Conservation (phyloP, 2,329 filamentous ascomycete species). For the Calonectria multiphialidica region DNA sequence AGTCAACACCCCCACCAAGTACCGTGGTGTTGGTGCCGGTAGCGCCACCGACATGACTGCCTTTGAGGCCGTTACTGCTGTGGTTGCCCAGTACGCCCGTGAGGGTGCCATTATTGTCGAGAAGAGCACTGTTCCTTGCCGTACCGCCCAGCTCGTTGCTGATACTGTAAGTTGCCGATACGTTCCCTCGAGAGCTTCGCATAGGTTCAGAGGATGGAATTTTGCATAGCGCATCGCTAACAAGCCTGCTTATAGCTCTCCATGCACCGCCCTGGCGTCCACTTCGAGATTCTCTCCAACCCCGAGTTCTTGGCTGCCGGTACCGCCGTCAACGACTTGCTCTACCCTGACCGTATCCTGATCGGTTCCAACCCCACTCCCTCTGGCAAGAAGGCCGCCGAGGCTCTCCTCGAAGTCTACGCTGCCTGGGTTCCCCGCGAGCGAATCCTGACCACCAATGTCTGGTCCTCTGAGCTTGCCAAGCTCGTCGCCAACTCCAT, state of each 20-base stretch:
- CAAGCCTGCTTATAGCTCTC: slow-evolving; percentile 57
- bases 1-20: slow-evolving; percentile 86
- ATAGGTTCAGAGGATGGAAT: neutral
- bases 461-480: slow-evolving; percentile 82
- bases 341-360: slow-evolving; percentile 78
- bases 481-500: slow-evolving; percentile 86
- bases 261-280: slow-evolving; percentile 70
- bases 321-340: slow-evolving; percentile 78
- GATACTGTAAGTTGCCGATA: slow-evolving; percentile 69
- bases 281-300: slow-evolving; percentile 84
- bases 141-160: slow-evolving; percentile 77
- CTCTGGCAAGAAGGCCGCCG: slow-evolving; percentile 71
- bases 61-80: slow-evolving; percentile 76
- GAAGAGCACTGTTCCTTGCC: slow-evolving; percentile 84
- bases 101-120: slow-evolving; percentile 81
- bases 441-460: slow-evolving; percentile 78
- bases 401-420: slow-evolving; percentile 75
- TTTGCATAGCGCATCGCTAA: slow-evolving; percentile 7
- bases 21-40: slow-evolving; percentile 75
- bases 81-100: slow-evolving; percentile 75
- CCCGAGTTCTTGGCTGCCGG: slow-evolving; percentile 86
- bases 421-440: slow-evolving; percentile 76
- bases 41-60: slow-evolving; percentile 79
- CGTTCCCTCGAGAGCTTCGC: neutral
- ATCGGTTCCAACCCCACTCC: slow-evolving; percentile 77